A percentile compares a stretch with the other conserved stretches of the same genome.
Evolutionary conservation across 129 eudicot genomes (phyloP).

Genomic region (Escallonia herrerae): DNA sequence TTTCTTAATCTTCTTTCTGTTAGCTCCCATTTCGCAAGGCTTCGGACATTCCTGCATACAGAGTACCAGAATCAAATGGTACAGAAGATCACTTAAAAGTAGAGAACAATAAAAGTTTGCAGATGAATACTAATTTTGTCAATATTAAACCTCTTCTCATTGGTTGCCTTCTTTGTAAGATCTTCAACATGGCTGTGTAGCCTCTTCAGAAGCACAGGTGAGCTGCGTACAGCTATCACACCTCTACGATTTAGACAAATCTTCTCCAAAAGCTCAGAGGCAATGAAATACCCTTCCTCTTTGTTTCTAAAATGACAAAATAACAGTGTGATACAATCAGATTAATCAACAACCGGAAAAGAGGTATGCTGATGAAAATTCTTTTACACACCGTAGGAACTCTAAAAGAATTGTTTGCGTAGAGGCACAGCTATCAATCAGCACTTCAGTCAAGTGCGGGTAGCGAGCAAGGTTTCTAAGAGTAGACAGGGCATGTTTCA

Average conservation of each 20-base stretch:
- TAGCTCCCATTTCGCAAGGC: slow-evolving; percentile 26
- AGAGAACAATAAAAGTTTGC: background rate
- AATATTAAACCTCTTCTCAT: slow-evolving; percentile 61
- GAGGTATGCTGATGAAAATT: background rate
- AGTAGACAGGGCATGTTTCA: slow-evolving; percentile 65
- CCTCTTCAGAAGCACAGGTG: slow-evolving; percentile 58
- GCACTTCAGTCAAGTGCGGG: slow-evolving; percentile 50
- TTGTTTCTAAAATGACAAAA: slow-evolving; percentile 50
- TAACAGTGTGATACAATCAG: background rate
- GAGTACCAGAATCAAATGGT: background rate
- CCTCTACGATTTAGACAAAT: slow-evolving; percentile 49
- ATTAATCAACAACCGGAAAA: background rate
- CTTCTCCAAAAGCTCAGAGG: slow-evolving; percentile 59
- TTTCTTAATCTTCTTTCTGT: slow-evolving; percentile 56
- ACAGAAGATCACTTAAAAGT: background rate
- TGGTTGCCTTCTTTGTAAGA: slow-evolving; percentile 49
- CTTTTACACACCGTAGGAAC: slow-evolving; percentile 49
- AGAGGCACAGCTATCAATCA: slow-evolving; percentile 40
- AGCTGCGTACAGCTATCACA: slow-evolving; percentile 32
- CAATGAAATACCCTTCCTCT: slow-evolving; percentile 76
- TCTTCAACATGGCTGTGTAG: slow-evolving; percentile 65
- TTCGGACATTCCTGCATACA: slow-evolving; percentile 37
- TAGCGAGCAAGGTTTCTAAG: slow-evolving; percentile 75
- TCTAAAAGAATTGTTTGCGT: slow-evolving; percentile 61
- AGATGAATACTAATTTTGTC: background rate